Evolutionary conservation across 2,329 filamentous ascomycete species (phyloP).

Genomic region (Sporothrix euskadiensis): DNA sequence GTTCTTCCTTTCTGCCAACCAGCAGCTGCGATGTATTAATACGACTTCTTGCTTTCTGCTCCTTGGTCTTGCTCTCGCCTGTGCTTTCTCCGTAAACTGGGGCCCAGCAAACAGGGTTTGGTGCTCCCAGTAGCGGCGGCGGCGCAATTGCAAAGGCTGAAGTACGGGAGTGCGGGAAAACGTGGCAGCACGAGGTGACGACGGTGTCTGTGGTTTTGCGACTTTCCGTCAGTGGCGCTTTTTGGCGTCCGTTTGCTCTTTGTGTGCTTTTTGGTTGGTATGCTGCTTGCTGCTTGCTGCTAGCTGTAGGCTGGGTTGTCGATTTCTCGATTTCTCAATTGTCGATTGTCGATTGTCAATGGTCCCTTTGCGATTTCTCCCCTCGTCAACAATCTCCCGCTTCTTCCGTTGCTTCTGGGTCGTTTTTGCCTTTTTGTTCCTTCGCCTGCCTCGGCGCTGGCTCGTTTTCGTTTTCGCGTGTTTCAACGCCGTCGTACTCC

Average conservation of each 20-base stretch:
- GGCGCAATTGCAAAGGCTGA: conserved; percentile 16
- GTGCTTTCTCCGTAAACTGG: conserved; percentile 4
- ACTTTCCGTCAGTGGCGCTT: conserved; percentile 2
- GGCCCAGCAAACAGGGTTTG: conserved; percentile 12
- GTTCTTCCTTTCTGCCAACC: no score
- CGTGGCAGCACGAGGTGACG: neutral
- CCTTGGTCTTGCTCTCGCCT: neutral
- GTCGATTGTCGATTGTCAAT: neutral
- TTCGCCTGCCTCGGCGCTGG: conserved; percentile 12
- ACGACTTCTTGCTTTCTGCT: neutral
- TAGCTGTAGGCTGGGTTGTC: neutral
- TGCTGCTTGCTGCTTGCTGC: no score
- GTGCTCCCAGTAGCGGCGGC: conserved; percentile 14
- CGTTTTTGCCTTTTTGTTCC: neutral
- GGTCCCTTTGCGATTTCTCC: neutral
- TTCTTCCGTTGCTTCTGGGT: neutral
- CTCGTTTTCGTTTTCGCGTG: conserved; percentile 10
- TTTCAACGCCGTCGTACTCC: conserved; percentile 8
- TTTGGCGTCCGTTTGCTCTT: neutral
- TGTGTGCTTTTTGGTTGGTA: neutral
- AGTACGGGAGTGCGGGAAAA: no score
- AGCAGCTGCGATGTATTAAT: neutral
- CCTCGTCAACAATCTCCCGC: conserved; percentile 4
- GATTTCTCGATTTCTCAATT: no score
- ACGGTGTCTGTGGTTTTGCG: neutral